Evolutionary conservation across 257 asterid species (phyloP).

Genomic region (Hygrophila difformis): DNA sequence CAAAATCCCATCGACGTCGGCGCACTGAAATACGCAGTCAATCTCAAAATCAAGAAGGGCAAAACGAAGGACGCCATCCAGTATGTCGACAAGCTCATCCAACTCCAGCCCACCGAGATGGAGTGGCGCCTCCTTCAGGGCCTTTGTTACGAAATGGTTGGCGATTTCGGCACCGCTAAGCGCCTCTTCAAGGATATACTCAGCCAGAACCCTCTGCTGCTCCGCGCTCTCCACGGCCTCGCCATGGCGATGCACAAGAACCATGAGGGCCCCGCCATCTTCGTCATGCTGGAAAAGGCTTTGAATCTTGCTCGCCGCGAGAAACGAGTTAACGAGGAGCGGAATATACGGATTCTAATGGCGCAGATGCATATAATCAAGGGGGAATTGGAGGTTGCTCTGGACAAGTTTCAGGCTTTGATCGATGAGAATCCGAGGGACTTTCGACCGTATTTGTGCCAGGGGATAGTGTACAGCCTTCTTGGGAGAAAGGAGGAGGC

Average conservation of each 20-base stretch:
- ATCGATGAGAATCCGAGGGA: conserved; percentile 86
- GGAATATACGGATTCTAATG: conserved; percentile 62
- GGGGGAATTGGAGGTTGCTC: conserved; percentile 83
- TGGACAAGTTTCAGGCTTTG: conserved; percentile 57
- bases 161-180: conserved; percentile 67
- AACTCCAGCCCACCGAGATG: conserved; percentile 61
- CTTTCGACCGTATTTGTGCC: conserved; percentile 89
- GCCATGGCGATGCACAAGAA: conserved; percentile 96
- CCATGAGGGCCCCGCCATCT: conserved; percentile 70
- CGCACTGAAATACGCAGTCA: conserved; percentile 58
- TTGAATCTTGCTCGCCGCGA: conserved; percentile 47
- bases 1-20: conserved; percentile 45
- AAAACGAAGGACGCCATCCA: conserved; percentile 55
- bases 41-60: conserved; percentile 75
- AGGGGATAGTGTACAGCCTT: conserved; percentile 82
- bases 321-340: conserved; percentile 61
- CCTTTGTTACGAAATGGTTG: conserved; percentile 80
- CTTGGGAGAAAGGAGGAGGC: conserved; percentile 71
- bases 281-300: conserved; percentile 73
- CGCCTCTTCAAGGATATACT: conserved; percentile 60
- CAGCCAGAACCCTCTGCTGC: conserved; percentile 69
- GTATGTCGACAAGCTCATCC: conserved; percentile 66
- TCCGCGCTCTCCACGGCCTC: conserved; percentile 93
- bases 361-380: conserved; percentile 85
- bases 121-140: conserved; percentile 97